Base-by-base conservation (phyloP, 257 asterid species). In the Fraxinus quadrangulata region DNA sequence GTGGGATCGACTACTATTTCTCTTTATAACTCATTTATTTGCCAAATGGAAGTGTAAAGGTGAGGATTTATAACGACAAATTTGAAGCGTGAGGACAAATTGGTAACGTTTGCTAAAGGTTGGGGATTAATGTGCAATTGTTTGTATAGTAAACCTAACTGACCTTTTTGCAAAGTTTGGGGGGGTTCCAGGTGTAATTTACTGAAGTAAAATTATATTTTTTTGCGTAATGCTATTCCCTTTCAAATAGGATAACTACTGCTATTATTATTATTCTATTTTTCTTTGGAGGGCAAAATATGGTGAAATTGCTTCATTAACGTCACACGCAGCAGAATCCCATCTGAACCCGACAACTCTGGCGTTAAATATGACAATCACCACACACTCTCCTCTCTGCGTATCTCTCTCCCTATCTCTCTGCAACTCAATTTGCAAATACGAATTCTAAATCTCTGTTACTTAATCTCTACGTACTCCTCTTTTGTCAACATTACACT, bases 291-390 rank as follows among this genome's bases (percentile, higher is more conserved):
- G 39, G 13, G 16, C 14, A 40, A 11, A 40, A 40, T 2, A 40
- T 0, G 47, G 16, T 9, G 14, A 39, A 39, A 39, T 10, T 12
- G 17, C 63, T 49, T 49, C 59, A 7, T n/a, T 61, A 2, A 61
- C 69, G 34, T 26, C 19, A 21, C 33, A 61, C 68, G 33, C 24
- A 1, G 30, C 68, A 56, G 68, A 61, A 61, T 24, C 30, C 26
- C 28, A 21, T 4, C 13, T n/a, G 67, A 30, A 47, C 40, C 75
- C 84, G 80, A 84, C 67, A 45, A 81, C 45, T 23, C 30, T 72
- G 85, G 82, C 85, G 80, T 76, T 42, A 21, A 79, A 79, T 65
- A 63, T 75, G 75, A 73, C 71, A 70, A 24, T 19, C 24, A 21
- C 76, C 79, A 61, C n/a, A 23, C 76, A 1, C 17, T 30, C 17